These are phyloP conservation scores for Postia placenta DNA, from an alignment of 768 basidiomycete genomes.

Conservation along the genomic window DNA sequence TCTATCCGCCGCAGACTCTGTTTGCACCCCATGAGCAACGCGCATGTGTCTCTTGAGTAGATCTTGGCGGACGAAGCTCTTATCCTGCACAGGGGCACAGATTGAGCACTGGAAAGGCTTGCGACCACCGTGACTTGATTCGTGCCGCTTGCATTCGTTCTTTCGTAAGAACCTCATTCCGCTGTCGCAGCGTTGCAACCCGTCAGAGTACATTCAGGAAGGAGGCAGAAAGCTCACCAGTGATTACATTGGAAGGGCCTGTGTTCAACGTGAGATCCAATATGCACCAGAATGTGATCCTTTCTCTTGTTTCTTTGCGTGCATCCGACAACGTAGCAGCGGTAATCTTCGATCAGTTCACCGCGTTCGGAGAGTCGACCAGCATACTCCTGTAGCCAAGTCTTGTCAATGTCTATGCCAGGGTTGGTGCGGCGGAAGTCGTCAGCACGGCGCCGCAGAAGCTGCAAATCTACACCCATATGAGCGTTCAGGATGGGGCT, in stretches of 20 bases:
- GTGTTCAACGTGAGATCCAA: conserved; percentile 68
- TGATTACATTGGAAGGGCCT: conserved; percentile 56
- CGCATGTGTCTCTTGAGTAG: conserved; percentile 61
- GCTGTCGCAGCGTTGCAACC: conserved; percentile 26
- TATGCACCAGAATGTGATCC: conserved; percentile 71
- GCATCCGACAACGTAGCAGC: conserved; percentile 66
- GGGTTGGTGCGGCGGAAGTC: conserved; percentile 49
- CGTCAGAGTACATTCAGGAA: conserved; percentile 4
- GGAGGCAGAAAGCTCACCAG: conserved; percentile 41
- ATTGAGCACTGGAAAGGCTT: conserved; percentile 55
- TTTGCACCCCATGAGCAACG: conserved; percentile 42
- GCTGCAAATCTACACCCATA: conserved; percentile 47
- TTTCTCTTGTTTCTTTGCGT: conserved; percentile 63
- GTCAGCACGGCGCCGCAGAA: conserved; percentile 49
- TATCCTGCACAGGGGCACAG: conserved; percentile 37
- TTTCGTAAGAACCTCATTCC: conserved; percentile 61
- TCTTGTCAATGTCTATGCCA: conserved; percentile 53
- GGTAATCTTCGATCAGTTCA: conserved; percentile 50
- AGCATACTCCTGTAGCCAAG: conserved; percentile 62
- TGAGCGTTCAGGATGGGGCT: conserved; percentile 59
- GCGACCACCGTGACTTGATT: conserved; percentile 52
- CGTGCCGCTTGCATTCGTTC: conserved; percentile 75
- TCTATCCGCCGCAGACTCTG: conserved; percentile 24
- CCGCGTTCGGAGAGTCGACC: conserved; percentile 58
- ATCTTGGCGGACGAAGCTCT: conserved; percentile 62